Evolutionary conservation across 1,284 basidiomycete genomes (phyloP), one percentile per base, ranked within the genome.

Genomic region (Cystobasidiaceae sp.): DNA sequence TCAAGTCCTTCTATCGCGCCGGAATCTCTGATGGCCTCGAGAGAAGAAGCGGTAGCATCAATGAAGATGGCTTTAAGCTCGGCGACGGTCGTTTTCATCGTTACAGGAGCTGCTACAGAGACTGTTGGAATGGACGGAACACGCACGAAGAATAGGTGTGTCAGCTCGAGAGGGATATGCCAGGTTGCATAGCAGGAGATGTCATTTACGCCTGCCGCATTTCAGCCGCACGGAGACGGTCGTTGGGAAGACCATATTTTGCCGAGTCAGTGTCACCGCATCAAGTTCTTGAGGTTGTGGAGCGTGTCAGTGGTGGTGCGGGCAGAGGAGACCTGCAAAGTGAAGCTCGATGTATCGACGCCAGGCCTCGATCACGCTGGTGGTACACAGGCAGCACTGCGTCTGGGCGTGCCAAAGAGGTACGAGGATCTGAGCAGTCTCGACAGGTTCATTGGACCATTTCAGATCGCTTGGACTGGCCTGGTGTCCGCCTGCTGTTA

Each of bases 1-100:
- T 21, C 37, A n/a, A n/a, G 11, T 9, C n/a, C 15, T 17, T 33
- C 28, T 32, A 59, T 8, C 4, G 21, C 44, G 25, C 48, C 56
- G 30, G 43, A 33, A 9, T 59, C 89, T 71, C 86, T 86, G 9
- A 81, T 78, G 0, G 89, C 87, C 71, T 88, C 86, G 58, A 86
- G 78, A 72, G 84, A 88, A n/a, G 84, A 82, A 3, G 78, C 74
- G 0, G 79, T 79, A 0, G 85, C 86, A 56, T 89, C 86, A 34
- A 82, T 79, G 67, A 83, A 81, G 0, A 80, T 79, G 1, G 79
- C 77, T 48, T 83, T 80, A 21, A 93, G 81, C 65, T 90, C 88
- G 0, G 87, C 86, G 28, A 93, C 77, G 25, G 83, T 82, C 61
- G 86, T 84, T 57, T 84, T 82, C 50, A 76, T 76, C 56, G 45